Evolutionary conservation across 2,329 filamentous ascomycete genomes (phyloP).

Genomic region (Teratosphaeria gauchensis): DNA sequence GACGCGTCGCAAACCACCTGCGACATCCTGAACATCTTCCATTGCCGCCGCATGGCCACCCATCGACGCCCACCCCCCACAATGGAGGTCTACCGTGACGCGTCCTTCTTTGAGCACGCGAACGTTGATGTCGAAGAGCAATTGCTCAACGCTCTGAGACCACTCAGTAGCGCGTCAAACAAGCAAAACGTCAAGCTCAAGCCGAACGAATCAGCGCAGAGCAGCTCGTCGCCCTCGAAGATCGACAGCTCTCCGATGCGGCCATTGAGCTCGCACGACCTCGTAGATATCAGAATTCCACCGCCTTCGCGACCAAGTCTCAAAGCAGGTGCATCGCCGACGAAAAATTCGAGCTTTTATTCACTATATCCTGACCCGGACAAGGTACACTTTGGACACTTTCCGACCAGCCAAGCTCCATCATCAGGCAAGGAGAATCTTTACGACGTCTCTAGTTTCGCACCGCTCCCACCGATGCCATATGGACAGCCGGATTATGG

Average conservation of each 20-base stretch:
- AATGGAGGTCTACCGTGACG: constrained; percentile 31
- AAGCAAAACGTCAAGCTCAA: constrained; percentile 59
- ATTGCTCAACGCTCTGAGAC: constrained; percentile 37
- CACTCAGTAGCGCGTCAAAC: constrained; percentile 37
- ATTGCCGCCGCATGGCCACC: neutral
- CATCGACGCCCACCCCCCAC: neutral
- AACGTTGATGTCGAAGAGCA: constrained; percentile 43
- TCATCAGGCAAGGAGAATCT: constrained; percentile 8
- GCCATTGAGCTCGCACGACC: constrained; percentile 51
- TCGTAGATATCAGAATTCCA: constrained; percentile 59
- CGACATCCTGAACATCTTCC: neutral
- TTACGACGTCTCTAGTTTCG: constrained; percentile 21
- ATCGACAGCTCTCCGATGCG: constrained; percentile 49
- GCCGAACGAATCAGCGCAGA: constrained; percentile 44
- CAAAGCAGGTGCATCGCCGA: constrained; percentile 58
- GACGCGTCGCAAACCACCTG: neutral
- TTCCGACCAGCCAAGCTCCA: constrained; percentile 1
- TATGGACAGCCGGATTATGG: constrained; percentile 37
- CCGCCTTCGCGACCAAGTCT: constrained; percentile 49
- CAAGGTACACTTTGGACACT: constrained; percentile 2
- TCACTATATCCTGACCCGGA: neutral
- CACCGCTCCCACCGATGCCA: constrained; percentile 28
- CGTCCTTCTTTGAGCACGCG: constrained; percentile 23
- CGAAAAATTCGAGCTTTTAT: constrained; percentile 38
- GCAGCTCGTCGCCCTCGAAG: constrained; percentile 62